Base-by-base conservation (phyloP, 345 rosid genomes). In the Nasturtium officinale region DNA sequence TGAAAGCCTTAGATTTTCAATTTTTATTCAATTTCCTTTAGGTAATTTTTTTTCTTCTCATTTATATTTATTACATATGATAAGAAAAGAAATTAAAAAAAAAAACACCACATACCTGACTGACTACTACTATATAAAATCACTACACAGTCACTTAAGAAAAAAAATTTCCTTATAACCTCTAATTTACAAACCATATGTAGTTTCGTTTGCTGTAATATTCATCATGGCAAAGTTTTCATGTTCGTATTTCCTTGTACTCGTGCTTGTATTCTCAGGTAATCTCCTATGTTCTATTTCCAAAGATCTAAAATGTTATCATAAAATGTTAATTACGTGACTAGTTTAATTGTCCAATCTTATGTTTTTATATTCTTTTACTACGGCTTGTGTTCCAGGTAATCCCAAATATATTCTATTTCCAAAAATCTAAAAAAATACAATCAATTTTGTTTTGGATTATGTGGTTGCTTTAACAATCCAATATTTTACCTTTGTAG, bases 241-340 rank as follows among this genome's bases (percentile, higher is more conserved):
- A 17, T 42, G 6, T 52, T 52, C 48, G n/a, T 66, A 30, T 68
- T 18, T 55, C 12, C 18, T 68, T 17, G 21, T 55, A 12, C 3
- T 54, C 53, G 3, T 68, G 40, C 15, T 68, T 54, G 61, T 68
- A 5, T 68, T 68, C 30, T 68, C 73, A 40, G 64, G 74, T 75
- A 61, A 52, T 52, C 33, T 61, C 12, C 25, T 42, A 7, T 59
- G 29, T 60, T 12, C 5, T 13, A 38, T n/a, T 66, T 29, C 9
- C 53, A 66, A 33, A 33, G 4, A 54, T 65, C 12, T 42, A 42
- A 42, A 42, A 6, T 42, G 8, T 15, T 42, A 42, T 42, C 47
- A 15, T 15, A 5, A 15, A 15, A 8, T 5, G 8, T 42, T 42
- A 42, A 42, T 5, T 42, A 42, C 6, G 47, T 5, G 16, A 42